Conservation (phyloP, 75 land plant genomes). For the Sequoiadendron giganteum region DNA sequence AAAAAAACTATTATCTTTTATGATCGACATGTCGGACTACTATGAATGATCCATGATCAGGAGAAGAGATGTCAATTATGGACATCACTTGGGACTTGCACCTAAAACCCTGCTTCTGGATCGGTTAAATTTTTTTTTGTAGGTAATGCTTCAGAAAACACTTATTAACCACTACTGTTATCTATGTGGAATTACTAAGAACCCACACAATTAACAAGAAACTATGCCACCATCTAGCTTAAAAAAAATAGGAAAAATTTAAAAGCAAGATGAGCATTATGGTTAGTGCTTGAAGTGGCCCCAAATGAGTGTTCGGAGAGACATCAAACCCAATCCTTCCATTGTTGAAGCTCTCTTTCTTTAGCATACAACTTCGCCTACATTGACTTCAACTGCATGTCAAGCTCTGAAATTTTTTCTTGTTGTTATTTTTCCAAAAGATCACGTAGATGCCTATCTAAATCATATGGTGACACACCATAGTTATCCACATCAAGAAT, state of each 20-base stretch:
- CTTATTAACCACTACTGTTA: too few species aligned
- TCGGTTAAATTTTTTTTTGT: too few species aligned
- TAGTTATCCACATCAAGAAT: background rate
- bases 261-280: background rate
- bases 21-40: too few species aligned
- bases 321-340: background rate
- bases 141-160: too few species aligned
- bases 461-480: constrained; percentile 11
- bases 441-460: background rate
- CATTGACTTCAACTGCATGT: background rate
- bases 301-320: constrained; percentile 2
- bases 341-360: constrained; percentile 12
- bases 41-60: too few species aligned
- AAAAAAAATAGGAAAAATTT: background rate
- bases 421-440: constrained; percentile 2
- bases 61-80: too few species aligned
- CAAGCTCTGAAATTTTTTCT: constrained; percentile 3
- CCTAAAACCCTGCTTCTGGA: too few species aligned
- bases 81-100: too few species aligned
- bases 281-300: background rate
- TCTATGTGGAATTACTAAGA: too few species aligned
- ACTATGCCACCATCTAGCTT: background rate
- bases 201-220: too few species aligned
- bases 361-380: background rate
- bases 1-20: too few species aligned